These are phyloP conservation scores for Pseudogymnoascus sp. DNA, from an alignment of 2,329 filamentous ascomycete genomes.

Conservation along the genomic window DNA sequence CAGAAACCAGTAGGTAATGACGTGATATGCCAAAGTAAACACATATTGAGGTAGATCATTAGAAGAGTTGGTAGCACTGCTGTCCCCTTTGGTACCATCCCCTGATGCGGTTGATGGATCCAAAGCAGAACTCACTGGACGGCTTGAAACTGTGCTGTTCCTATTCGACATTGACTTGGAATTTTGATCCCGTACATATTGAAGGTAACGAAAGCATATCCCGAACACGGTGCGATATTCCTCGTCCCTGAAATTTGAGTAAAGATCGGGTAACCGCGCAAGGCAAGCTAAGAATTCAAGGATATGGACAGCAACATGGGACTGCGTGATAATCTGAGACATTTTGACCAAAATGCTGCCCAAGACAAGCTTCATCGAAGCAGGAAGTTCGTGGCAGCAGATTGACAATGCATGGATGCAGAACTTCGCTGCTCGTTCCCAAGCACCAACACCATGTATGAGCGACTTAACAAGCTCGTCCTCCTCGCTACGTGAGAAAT, in stretches of 20 bases:
- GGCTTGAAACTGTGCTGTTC: conserved; percentile 33
- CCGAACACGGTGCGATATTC: conserved; percentile 93
- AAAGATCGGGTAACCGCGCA: conserved; percentile 75
- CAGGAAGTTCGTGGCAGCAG: conserved; percentile 88
- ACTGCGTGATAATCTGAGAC: conserved; percentile 92
- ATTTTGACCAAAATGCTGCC: conserved; percentile 86
- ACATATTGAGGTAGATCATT: conserved; percentile 90
- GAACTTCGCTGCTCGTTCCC: conserved; percentile 80
- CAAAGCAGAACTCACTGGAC: conserved; percentile 21
- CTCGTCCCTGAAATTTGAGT: conserved; percentile 82
- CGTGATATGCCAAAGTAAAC: conserved; percentile 86
- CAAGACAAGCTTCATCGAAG: conserved; percentile 78
- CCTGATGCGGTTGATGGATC: conserved; percentile 29
- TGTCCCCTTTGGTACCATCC: conserved; percentile 38
- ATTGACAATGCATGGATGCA: conserved; percentile 94
- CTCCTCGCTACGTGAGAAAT: conserved; percentile 77
- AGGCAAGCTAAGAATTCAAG: conserved; percentile 90
- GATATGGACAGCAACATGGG: conserved; percentile 87
- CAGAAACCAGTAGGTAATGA: conserved; percentile 96
- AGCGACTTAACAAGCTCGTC: conserved; percentile 87
- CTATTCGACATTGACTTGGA: conserved; percentile 33
- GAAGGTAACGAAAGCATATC: conserved; percentile 88
- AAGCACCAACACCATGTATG: conserved; percentile 73
- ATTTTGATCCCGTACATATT: conserved; percentile 69
- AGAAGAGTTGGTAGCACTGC: conserved; percentile 41